Evolutionary conservation across 73 alveolate species (phyloP).

Genomic region (Tetrahymena thermophila): DNA sequence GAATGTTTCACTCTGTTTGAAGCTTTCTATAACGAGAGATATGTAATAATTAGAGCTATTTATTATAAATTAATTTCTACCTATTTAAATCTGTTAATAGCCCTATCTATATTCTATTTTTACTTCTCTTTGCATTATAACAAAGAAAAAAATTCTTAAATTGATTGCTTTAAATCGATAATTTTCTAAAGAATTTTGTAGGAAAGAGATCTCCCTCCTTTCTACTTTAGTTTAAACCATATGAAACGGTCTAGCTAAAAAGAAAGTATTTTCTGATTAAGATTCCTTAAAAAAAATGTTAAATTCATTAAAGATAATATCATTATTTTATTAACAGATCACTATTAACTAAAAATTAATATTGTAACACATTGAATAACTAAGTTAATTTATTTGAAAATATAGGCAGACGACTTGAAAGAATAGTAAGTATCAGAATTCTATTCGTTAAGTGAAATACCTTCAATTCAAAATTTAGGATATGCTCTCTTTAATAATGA

Average conservation of each 20-base stretch:
- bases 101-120: not conserved
- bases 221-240: not conserved
- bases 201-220: not conserved
- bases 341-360: not conserved
- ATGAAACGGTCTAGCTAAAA: not conserved
- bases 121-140: not conserved
- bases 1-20: not conserved
- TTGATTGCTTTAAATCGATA: not conserved
- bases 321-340: not conserved
- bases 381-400: not conserved
- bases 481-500: not conserved
- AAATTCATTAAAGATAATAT: not conserved
- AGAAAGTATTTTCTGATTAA: not conserved
- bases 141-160: not conserved
- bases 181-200: not conserved
- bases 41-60: not conserved
- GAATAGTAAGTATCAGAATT: not conserved
- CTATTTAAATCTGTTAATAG: not conserved
- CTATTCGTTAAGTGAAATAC: not conserved
- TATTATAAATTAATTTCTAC: not conserved
- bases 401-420: not conserved
- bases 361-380: not conserved
- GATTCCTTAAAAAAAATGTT: not conserved
- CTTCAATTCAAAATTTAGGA: not conserved
- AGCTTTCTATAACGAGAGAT: not conserved